Evolutionary conservation across 208 protist species (phyloP).

Genomic region (Crithidia expoeki): DNA sequence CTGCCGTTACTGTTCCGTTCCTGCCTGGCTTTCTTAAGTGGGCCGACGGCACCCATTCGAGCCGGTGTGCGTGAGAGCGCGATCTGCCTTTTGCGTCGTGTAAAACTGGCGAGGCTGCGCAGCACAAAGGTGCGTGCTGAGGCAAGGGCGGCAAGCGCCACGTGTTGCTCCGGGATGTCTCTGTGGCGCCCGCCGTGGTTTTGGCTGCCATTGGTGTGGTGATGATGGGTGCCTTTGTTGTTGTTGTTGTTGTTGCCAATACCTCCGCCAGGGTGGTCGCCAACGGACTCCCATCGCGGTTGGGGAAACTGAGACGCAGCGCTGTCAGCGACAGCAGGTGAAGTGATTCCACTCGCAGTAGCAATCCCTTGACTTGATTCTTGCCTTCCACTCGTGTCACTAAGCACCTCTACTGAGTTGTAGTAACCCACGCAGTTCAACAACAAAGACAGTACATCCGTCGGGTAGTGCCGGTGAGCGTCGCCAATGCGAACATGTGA

Average conservation of each 20-base stretch:
- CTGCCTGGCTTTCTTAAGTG: neutral
- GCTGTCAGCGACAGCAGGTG: neutral
- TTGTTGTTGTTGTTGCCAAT: neutral
- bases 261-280: neutral
- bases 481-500: conserved; percentile 66
- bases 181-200: neutral
- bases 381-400: neutral
- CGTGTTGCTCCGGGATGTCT: conserved; percentile 32
- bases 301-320: neutral
- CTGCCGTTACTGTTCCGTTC: neutral
- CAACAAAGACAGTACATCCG: conserved; percentile 81
- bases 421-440: conserved; percentile 79
- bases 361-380: too few species aligned
- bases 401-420: conserved; percentile 11
- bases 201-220: neutral
- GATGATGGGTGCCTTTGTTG: neutral
- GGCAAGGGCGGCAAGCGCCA: conserved; percentile 41
- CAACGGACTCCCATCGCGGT: conserved; percentile 1
- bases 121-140: conserved; percentile 72
- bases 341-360: too few species aligned
- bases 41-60: neutral
- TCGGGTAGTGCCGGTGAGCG: conserved; percentile 42
- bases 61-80: conserved; percentile 31
- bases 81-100: conserved; percentile 39
- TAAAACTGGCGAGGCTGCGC: conserved; percentile 62